Percentiles rank a stretch among this genome's conserved stretches.
Evolutionary conservation across 148 eudicot species (phyloP).

Genomic region (Selenicereus undatus): DNA sequence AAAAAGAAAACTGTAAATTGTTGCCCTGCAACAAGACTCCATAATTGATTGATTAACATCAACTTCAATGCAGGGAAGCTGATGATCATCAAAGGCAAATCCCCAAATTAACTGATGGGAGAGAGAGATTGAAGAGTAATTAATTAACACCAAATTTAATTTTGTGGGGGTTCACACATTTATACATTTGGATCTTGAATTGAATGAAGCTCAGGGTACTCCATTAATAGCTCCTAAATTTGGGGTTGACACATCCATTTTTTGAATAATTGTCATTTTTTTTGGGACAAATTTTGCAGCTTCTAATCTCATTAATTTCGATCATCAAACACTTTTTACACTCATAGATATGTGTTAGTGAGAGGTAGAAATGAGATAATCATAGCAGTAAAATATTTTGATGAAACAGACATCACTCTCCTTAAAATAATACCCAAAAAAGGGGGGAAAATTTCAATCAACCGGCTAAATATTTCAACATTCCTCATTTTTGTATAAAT

Average conservation of each 20-base stretch:
- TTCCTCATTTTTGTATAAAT: too few relatives aligned
- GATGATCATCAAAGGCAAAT: not conserved
- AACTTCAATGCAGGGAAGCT: slow-evolving; percentile 17
- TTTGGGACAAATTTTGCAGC: slow-evolving; percentile 9
- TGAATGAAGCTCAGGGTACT: not conserved
- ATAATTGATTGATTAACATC: not conserved
- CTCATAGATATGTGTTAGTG: too few relatives aligned
- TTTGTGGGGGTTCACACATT: slow-evolving; percentile 27
- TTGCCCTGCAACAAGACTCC: not conserved
- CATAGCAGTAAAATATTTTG: too few relatives aligned
- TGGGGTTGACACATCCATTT: slow-evolving; percentile 8
- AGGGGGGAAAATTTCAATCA: too few relatives aligned
- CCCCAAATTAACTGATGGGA: slow-evolving; percentile 1
- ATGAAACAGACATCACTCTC: too few relatives aligned
- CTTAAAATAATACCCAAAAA: too few relatives aligned
- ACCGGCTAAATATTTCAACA: too few relatives aligned
- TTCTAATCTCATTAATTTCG: slow-evolving; percentile 11
- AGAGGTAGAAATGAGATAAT: too few relatives aligned
- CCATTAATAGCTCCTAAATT: slow-evolving; percentile 25
- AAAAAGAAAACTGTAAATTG: not conserved
- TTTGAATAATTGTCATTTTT: slow-evolving; percentile 6
- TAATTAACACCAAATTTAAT: not conserved
- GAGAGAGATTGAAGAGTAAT: not conserved
- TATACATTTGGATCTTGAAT: not conserved
- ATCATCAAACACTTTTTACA: too few relatives aligned